Evolutionary conservation across 148 eudicot species (phyloP), one percentile per base, ranked within the genome.

Genomic region (Gaultheria prostrata): DNA sequence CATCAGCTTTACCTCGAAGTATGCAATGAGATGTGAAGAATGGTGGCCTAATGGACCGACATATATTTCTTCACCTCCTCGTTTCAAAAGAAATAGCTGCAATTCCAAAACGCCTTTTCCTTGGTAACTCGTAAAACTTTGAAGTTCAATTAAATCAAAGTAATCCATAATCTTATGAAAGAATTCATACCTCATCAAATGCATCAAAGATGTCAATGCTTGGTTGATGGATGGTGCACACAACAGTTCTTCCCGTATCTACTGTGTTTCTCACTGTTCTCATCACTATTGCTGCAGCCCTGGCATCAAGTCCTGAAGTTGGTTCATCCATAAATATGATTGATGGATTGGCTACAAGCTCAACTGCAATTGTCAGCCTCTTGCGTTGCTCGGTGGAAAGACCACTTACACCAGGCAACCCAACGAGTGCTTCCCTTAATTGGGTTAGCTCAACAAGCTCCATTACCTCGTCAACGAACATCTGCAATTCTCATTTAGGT

Each of bases 251-350:
- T 71, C 92, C 94, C 1, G 91, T 92, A 79, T 92, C 84, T 1
- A 90, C 92, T 0, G 94, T 92, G 89, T 92, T 92, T 76, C 94
- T 89, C 18, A 92, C 90, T 1, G 94, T 86, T 80, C 93, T 90
- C 94, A 93, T 92, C 49, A 93, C 94, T 49, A 93, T 93, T 57
- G 97, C 97, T 39, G 97, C 97, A 48, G 97, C 94, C 82, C 94
- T 90, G 24, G 93, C 94, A 85, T 93, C 96, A 13, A 93, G 90
- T 24, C 94, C 94, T 6, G 92, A 92, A 76, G 94, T 92, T 50
- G 94, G 94, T 85, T 92, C 94, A 77, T 92, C 92, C 91, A 92
- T 92, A 86, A 92, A 92, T 61, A 92, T 89, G 18, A 92, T 92
- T 48, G 94, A 92, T 2, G 93, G 96, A 76, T 93, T 91, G 33